These are phyloP conservation scores for Cryptococcus jaspeensis DNA, from an alignment of 1,284 basidiomycete genomes.

Conservation along the genomic window DNA sequence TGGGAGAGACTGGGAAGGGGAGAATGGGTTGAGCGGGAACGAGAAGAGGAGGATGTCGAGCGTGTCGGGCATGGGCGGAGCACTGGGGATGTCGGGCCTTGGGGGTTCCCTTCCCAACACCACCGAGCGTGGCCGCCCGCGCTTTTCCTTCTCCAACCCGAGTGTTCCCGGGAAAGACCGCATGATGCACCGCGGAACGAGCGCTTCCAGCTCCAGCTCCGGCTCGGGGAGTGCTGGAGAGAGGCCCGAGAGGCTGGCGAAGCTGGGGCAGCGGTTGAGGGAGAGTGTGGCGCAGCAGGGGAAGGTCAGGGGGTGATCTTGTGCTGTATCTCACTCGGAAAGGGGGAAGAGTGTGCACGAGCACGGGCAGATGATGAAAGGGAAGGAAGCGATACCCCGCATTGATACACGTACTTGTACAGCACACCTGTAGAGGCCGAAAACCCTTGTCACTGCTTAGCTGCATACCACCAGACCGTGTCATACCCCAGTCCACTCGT, in stretches of 20 bases:
- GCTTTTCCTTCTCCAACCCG: too few relatives aligned
- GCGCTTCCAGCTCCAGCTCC: not conserved
- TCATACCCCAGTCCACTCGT: too few relatives aligned
- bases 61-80: conserved; percentile 6
- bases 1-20: conserved; percentile 30
- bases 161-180: not conserved
- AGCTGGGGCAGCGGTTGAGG: conserved; percentile 26
- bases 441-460: too few relatives aligned
- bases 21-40: conserved; percentile 27
- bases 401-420: too few relatives aligned
- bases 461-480: too few relatives aligned
- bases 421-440: too few relatives aligned
- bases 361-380: too few relatives aligned
- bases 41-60: conserved; percentile 24
- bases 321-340: too few relatives aligned
- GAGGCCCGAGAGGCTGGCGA: conserved; percentile 27
- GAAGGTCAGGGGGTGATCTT: not conserved
- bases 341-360: not conserved
- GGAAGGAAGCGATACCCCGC: too few relatives aligned
- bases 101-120: too few relatives aligned
- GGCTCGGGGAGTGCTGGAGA: conserved; percentile 1
- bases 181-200: not conserved
- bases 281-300: conserved; percentile 13
- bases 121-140: too few relatives aligned
- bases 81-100: too few relatives aligned